phyloP scores from a whole-genome alignment of 169 alveolate species.

The Miamiensis avidus region DNA sequence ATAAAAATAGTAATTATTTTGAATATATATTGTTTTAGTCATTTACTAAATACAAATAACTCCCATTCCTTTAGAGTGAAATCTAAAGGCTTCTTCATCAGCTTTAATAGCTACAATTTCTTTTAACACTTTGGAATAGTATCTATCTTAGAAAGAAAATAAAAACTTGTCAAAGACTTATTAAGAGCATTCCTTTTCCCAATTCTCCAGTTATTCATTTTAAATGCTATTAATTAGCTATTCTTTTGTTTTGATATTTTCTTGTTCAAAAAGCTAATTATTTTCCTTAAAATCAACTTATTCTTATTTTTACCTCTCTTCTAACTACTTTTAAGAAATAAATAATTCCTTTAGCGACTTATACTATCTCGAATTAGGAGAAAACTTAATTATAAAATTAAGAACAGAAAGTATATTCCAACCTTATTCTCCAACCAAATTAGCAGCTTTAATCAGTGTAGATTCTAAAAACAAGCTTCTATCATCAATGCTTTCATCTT shows the following conservation, averaged over 20 bases:
- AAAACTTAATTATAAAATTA: constrained; percentile 54
- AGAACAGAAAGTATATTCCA: constrained; percentile 71
- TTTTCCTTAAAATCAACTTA: neutral
- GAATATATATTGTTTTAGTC: too few relatives aligned
- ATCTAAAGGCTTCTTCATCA: constrained; percentile 57
- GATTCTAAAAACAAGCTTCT: constrained; percentile 67
- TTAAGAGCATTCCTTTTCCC: neutral
- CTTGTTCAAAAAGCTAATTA: neutral
- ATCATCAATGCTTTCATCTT: constrained; percentile 54
- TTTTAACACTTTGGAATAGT: constrained; percentile 57
- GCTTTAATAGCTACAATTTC: constrained; percentile 41
- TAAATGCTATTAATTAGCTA: neutral
- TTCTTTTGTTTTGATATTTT: neutral
- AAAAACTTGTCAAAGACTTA: constrained; percentile 22
- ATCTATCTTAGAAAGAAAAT: constrained; percentile 59
- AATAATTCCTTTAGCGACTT: neutral
- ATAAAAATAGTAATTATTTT: too few relatives aligned
- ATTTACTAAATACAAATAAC: constrained; percentile 68
- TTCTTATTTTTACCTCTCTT: neutral
- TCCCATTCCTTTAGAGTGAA: constrained; percentile 86
- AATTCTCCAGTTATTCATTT: constrained; percentile 2
- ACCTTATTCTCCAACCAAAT: constrained; percentile 61
- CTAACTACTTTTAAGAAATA: neutral
- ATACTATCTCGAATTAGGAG: neutral
- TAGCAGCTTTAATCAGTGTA: constrained; percentile 65